Evolutionary conservation across 2,329 filamentous ascomycete genomes (phyloP), one percentile per base, ranked within the genome.

Genomic region (Clonostachys byssicola): DNA sequence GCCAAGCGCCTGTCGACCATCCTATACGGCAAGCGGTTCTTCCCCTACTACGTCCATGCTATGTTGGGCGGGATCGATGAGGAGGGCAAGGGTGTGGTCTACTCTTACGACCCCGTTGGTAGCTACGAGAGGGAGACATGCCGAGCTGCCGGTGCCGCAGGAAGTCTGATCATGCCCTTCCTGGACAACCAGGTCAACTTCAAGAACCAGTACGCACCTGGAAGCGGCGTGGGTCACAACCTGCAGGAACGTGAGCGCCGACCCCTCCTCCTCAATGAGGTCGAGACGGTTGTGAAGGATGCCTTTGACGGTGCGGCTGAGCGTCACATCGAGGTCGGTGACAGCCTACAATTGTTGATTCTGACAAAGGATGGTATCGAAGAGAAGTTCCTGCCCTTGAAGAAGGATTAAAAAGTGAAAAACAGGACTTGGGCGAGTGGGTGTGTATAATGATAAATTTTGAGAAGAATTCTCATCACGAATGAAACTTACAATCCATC

Each of bases 171-270:
- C 71, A 99, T 96, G 89, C 94, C 94, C 2, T 99, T 99, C 78
- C 73, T 99, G 62, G 94, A 99, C 70, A 99, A 99, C 69, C 95
- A 99, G 73, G 94, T 99, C 75, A 97, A 97, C 75, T 92, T 92
- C 78, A 99, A 96, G 81, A 99, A 99, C 68, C 92, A 96, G 75
- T 95, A 96, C 66, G 78, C 94, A 47, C 91, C 92, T 12, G 89
- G 86, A 42, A 92, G 88, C 59, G 91, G 90, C 48, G 80, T 81
- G 51, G 92, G 92, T 40, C 88, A 96, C 68, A 86, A 85, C 46
- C 73, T 96, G 59, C 73, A 88, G 73, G 81, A 87, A 69, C 80
- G 86, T 57, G 78, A 83, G 65, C 78, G 80, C 51, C 75, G 84
- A 60, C 88, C 89, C 45, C 72, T 97, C 61, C 77, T 85, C 30